Base-by-base conservation (phyloP, 257 asterid genomes). In the Solanum gracilifrons region DNA sequence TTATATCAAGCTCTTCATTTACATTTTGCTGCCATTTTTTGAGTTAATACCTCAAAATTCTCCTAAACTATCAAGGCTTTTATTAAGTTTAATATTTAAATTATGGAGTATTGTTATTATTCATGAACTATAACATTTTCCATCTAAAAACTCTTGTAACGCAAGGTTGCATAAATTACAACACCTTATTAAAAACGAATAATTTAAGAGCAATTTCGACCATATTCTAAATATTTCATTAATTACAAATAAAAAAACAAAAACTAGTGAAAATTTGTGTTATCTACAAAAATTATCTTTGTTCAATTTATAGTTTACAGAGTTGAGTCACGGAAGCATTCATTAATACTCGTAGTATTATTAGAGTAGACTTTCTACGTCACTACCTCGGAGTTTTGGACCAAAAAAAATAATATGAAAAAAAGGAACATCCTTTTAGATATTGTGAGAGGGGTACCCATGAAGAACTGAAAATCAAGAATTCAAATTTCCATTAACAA, bases 401-500 rank as follows among this genome's bases (percentile, higher is more conserved):
- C 0, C 4, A 43, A 43, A 43, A 13, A 46, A 12, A 46, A 46
- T 1, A 6, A 6, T 1, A 6, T 1, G 64, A 55, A 55, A 55
- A 60, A 69, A 32, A 21, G 16, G 18, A 33, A 33, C 82, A 33
- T 73, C 9, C 46, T 73, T 9, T 1, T 4, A 35, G 29, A 72
- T 32, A 72, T 33, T 69, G 39, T 31, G 39, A 29, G 12, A 29
- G 21, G 80, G 7, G 20, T 2, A 20, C 0, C 33, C 13, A 39
- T 46, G 55, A 55, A 15, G 15, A 46, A 83, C 32, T 7, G 21
- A 23, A 25, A 60, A 7, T 25, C 84, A 72, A 92, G 89, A 33
- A 95, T 92, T 97, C 94, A 87, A 80, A 90, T 73, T 73, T 10
- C 31, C 46, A 35, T 73, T 35, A 73, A 91, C 85, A 71, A 48